phyloP scores from a whole-genome alignment of 2,329 filamentous ascomycete species.

The Verticillium tricorpus region DNA sequence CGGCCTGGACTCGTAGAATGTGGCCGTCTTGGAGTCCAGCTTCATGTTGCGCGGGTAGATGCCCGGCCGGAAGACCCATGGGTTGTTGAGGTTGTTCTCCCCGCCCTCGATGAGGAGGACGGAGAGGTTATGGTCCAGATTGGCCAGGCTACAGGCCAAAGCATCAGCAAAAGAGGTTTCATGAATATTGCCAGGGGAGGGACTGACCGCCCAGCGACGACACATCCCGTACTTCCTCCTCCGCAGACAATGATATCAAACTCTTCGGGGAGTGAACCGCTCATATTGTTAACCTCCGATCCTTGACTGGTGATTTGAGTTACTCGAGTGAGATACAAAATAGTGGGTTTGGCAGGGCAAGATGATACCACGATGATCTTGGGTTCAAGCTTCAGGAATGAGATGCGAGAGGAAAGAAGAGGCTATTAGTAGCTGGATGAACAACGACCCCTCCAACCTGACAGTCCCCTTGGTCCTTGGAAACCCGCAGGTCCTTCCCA shows the following conservation, averaged over 20 bases:
- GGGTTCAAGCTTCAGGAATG: neutral
- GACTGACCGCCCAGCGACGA: constrained; percentile 50
- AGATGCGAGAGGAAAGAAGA: neutral
- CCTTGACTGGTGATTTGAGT: neutral
- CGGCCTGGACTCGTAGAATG: constrained; percentile 74
- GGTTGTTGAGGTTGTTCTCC: constrained; percentile 72
- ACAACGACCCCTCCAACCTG: neutral
- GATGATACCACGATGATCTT: neutral
- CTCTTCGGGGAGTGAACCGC: constrained; percentile 58
- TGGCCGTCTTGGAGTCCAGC: constrained; percentile 74
- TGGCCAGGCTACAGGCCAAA: constrained; percentile 56
- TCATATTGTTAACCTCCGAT: constrained; percentile 20
- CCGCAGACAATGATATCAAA: constrained; percentile 78
- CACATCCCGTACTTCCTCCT: constrained; percentile 63
- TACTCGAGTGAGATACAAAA: neutral
- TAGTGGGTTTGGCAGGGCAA: neutral
- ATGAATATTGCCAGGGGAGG: constrained; percentile 15
- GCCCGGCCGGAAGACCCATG: constrained; percentile 70
- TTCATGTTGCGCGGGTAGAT: constrained; percentile 78
- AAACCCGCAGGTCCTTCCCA: neutral
- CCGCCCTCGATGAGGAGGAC: constrained; percentile 68
- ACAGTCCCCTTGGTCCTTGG: neutral
- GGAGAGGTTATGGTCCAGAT: constrained; percentile 68
- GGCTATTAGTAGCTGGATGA: neutral
- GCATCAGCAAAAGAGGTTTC: constrained; percentile 32